phyloP scores from a whole-genome alignment of 148 eudicot genomes.

The Simmondsia chinensis region DNA sequence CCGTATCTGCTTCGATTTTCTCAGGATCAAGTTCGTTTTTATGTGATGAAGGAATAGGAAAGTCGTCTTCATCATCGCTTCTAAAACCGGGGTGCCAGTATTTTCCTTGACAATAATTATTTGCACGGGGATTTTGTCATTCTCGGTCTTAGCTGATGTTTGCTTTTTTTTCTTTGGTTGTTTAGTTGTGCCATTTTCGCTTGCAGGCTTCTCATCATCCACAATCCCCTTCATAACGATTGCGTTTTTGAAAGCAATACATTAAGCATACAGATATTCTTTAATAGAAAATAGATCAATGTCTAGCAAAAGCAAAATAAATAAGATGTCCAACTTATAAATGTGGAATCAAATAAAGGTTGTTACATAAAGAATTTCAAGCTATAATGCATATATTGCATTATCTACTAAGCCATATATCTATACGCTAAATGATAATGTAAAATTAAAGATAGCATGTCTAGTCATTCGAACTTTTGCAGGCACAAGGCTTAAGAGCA shows the following conservation, averaged over 20 bases:
- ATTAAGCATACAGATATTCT: neutral
- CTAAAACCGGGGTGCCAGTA: conserved; percentile 24
- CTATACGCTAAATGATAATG: too few species aligned
- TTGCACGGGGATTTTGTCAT: conserved; percentile 15
- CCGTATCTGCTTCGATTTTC: conserved; percentile 14
- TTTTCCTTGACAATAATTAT: conserved; percentile 35
- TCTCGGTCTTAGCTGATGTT: conserved; percentile 11
- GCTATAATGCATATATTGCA: too few species aligned
- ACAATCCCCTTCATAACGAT: conserved; percentile 87
- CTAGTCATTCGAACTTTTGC: too few species aligned
- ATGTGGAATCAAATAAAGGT: too few species aligned
- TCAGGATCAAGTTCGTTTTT: conserved; percentile 18
- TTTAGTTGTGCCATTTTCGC: conserved; percentile 30
- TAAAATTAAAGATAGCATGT: too few species aligned
- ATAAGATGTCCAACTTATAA: too few species aligned
- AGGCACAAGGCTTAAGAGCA: too few species aligned
- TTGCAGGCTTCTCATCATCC: conserved; percentile 60
- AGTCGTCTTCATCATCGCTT: conserved; percentile 99
- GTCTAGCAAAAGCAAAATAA: too few species aligned
- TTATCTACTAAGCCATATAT: too few species aligned
- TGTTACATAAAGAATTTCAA: too few species aligned
- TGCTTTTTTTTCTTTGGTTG: conserved; percentile 36
- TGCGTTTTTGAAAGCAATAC: conserved; percentile 10
- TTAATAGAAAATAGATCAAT: conserved; percentile 1
- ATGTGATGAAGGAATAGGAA: conserved; percentile 44